Conservation (phyloP, 2,329 filamentous ascomycete species). For the Stemphylium vesicarium region DNA sequence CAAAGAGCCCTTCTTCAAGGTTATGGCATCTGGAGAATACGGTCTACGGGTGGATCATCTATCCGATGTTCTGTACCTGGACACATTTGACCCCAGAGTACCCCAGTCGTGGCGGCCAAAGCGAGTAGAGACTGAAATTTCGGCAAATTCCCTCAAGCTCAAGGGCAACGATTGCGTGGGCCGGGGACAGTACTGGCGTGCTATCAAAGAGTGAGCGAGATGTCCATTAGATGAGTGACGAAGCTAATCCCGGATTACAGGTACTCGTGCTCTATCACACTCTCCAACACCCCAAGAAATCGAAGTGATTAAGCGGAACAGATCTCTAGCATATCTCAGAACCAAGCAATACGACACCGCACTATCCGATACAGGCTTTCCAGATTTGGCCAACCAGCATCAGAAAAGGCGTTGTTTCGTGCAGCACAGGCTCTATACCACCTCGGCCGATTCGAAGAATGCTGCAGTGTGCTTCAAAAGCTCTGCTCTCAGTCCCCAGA, state of each 20-base stretch:
- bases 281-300: conserved; percentile 38
- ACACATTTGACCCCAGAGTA: conserved; percentile 46
- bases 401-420: conserved; percentile 54
- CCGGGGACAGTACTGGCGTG: conserved; percentile 19
- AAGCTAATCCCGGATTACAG: conserved; percentile 49
- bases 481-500: conserved; percentile 38
- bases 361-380: conserved; percentile 37
- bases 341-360: conserved; percentile 46
- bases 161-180: conserved; percentile 19
- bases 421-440: conserved; percentile 54
- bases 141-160: conserved; percentile 15
- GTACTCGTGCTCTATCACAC: conserved; percentile 29
- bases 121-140: background rate
- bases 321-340: conserved; percentile 45
- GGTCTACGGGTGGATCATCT: conserved; percentile 61
- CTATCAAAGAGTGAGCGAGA: conserved; percentile 18
- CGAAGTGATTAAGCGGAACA: conserved; percentile 44
- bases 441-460: conserved; percentile 48
- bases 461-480: conserved; percentile 40
- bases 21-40: conserved; percentile 49
- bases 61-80: conserved; percentile 55
- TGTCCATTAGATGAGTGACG: background rate
- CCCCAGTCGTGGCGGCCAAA: conserved; percentile 48
- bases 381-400: conserved; percentile 7
- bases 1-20: conserved; percentile 62